Evolutionary conservation across 2,329 filamentous ascomycete genomes (phyloP), one percentile per base, ranked within the genome.

Genomic region (Botrytis paeoniae): DNA sequence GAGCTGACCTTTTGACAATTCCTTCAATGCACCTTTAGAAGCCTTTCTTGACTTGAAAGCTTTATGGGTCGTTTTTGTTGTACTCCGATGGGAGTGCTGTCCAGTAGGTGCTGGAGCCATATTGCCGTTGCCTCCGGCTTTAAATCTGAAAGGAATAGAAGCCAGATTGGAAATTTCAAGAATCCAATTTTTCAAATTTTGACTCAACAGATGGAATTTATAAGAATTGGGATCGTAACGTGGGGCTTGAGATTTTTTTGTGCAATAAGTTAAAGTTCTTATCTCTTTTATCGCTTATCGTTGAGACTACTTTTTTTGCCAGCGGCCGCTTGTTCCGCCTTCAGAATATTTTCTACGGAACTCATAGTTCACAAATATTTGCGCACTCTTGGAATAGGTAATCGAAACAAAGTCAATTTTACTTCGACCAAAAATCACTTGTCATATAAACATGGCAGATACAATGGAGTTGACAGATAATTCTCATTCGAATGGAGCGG

Each of bases 41-140:
- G 95, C 89, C 85, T 97, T 95, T 81, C 91, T 91, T 73, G 93
- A 94, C 84, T 99, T 99, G 87, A 95, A 99, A 39, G 91, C 82
- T 86, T 99, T 99, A 84, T 97, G 91, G 77, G 88, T 85, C 79
- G 89, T 86, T 86, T 98, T 99, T 71, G 95, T 97, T 73, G 95
- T 98, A 80, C 93, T 93, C 82, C 95, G 89, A 83, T 99, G 96
- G 81, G 95, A 95, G 83, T 98, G 51, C n/a, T 57, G 94, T 78
- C 85, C 86, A 82, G 85, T 84, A 80, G 89, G 87, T 74, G 87
- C 86, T 83, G 89, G 88, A 80, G 93, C 91, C 93, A 96, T 96
- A 79, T 88, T 92, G 83, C 86, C 77, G 74, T 74, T 76, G 69
- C 78, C 87, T 82, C 92, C 92, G 82, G 92, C 93, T 86, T 97